Percentiles rank a stretch among this genome's conserved stretches.
Evolutionary conservation across 805 yeast genomes (phyloP).

Genomic region (Metschnikowia cerradonensis): DNA sequence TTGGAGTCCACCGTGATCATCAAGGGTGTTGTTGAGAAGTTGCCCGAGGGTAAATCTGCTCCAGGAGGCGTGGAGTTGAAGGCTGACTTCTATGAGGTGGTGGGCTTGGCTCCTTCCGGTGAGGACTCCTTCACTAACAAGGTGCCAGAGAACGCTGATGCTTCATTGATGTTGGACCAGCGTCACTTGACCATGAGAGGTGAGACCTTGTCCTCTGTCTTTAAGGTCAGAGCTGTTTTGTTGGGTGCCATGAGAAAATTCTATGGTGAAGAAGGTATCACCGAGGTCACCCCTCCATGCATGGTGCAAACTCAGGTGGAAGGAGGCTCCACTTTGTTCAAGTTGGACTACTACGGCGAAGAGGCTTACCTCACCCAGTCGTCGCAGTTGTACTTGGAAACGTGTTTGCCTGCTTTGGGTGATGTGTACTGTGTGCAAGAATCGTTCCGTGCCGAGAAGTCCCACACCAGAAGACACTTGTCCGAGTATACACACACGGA

Average conservation of each 20-base stretch:
- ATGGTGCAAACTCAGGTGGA: conserved; percentile 99
- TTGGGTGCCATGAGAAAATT: conserved; percentile 72
- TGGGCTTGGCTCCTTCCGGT: conserved; percentile 95
- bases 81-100: conserved; percentile 83
- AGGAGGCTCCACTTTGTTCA: conserved; percentile 96
- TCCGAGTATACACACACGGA: conserved; percentile 97
- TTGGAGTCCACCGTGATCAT: conserved; percentile 80
- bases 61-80: conserved; percentile 95
- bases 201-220: conserved; percentile 84
- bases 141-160: conserved; percentile 91
- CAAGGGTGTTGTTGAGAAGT: conserved; percentile 73
- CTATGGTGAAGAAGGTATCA: conserved; percentile 65
- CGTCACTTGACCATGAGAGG: conserved; percentile 97
- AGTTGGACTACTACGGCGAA: conserved; percentile 92
- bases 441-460: conserved; percentile 98
- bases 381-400: conserved; percentile 93
- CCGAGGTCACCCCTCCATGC: conserved; percentile 98
- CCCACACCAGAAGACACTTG: conserved; percentile 97
- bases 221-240: conserved; percentile 89
- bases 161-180: conserved; percentile 85
- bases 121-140: conserved; percentile 93
- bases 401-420: conserved; percentile 93
- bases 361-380: conserved; percentile 96
- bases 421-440: conserved; percentile 97
- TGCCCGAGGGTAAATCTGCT: conserved; percentile 95